These are phyloP conservation scores for Diophrys sp. DNA, from an alignment of 73 alveolate species.

Conservation along the genomic window DNA sequence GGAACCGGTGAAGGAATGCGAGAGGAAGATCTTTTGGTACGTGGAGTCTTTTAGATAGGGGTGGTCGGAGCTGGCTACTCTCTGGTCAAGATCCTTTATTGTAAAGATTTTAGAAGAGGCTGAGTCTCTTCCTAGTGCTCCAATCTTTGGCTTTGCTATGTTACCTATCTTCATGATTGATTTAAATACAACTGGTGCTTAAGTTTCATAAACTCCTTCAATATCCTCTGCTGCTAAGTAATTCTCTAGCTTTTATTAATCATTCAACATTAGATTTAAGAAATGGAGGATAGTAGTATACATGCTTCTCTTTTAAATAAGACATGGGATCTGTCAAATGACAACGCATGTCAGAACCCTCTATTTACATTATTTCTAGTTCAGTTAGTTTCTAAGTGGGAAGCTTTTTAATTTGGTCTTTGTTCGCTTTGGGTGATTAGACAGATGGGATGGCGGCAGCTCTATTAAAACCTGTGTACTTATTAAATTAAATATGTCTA, in stretches of 20 bases:
- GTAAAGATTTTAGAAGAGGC: neutral
- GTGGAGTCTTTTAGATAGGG: neutral
- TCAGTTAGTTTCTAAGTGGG: no score
- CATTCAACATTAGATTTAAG: no score
- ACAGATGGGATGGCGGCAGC: no score
- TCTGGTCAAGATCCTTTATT: neutral
- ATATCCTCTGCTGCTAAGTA: slow-evolving; percentile 66
- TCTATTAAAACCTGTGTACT: no score
- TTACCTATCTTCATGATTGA: slow-evolving; percentile 80
- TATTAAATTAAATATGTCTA: no score
- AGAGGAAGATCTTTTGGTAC: slow-evolving; percentile 7
- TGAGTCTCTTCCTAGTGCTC: neutral
- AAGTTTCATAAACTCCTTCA: slow-evolving; percentile 94
- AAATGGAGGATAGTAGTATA: no score
- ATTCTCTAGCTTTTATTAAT: slow-evolving; percentile 64
- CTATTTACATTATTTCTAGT: no score
- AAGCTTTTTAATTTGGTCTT: no score
- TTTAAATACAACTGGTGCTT: slow-evolving; percentile 86
- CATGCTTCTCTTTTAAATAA: no score
- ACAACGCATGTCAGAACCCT: no score
- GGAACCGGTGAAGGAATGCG: slow-evolving; percentile 16
- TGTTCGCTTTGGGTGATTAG: no score
- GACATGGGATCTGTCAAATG: no score
- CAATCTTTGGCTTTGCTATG: slow-evolving; percentile 63
- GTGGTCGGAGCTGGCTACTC: neutral